Evolutionary conservation across 352 stramenopile genomes (phyloP).

Genomic region (Phytophthora sp.): DNA sequence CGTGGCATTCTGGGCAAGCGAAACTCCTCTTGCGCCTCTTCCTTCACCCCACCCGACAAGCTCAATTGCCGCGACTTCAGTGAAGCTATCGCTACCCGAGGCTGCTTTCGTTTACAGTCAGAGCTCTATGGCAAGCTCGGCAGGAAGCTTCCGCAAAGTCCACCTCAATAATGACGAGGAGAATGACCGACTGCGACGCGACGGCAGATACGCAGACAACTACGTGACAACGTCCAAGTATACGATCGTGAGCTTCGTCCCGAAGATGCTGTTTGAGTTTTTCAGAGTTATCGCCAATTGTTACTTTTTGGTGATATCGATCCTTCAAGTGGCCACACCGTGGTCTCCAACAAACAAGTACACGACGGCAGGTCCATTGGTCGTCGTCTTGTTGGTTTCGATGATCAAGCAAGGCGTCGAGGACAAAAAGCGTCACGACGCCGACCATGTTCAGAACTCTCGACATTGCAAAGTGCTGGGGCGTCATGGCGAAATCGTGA

Average conservation of each 20-base stretch:
- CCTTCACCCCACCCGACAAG: constrained; percentile 1
- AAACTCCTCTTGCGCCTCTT: constrained; percentile 30
- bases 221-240: constrained; percentile 93
- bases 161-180: constrained; percentile 68
- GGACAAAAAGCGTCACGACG: constrained; percentile 78
- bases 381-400: constrained; percentile 77
- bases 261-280: constrained; percentile 94
- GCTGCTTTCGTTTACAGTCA: not conserved
- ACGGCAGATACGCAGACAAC: constrained; percentile 67
- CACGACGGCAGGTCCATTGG: constrained; percentile 72
- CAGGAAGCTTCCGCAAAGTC: constrained; percentile 53
- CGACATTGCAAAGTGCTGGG: constrained; percentile 56
- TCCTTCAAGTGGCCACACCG: constrained; percentile 87
- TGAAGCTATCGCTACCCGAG: not conserved
- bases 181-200: constrained; percentile 57
- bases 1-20: not conserved
- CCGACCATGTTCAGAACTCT: constrained; percentile 71
- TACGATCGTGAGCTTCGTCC: constrained; percentile 93
- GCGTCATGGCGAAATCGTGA: constrained; percentile 41
- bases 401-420: constrained; percentile 84
- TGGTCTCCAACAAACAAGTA: constrained; percentile 82
- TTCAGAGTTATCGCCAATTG: constrained; percentile 95
- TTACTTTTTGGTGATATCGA: constrained; percentile 95
- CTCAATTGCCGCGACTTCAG: constrained; percentile 5
- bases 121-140: constrained; percentile 16